These are phyloP conservation scores for Arthrobotrys pseudoclavata DNA, from an alignment of 2,329 filamentous ascomycete genomes.

Conservation along the genomic window DNA sequence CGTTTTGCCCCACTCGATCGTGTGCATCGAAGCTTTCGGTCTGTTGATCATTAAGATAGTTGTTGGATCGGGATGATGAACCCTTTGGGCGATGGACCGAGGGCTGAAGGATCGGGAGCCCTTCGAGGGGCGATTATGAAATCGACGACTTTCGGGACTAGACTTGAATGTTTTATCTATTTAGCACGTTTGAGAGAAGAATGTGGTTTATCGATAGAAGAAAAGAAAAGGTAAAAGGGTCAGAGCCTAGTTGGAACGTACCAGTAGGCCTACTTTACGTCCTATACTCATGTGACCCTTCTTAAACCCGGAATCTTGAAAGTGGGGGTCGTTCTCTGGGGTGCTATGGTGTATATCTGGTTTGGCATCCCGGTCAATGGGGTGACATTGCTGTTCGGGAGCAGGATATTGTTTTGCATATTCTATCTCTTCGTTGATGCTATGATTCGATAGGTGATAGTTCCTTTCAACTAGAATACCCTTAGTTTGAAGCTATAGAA, in stretches of 20 bases:
- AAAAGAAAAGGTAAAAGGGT: too few species aligned
- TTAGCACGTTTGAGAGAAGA: constrained; percentile 1
- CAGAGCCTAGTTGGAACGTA: neutral
- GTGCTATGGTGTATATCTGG: constrained; percentile 13
- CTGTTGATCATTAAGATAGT: constrained; percentile 10
- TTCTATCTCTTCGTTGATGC: too few species aligned
- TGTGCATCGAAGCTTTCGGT: constrained; percentile 34
- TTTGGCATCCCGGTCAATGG: constrained; percentile 39
- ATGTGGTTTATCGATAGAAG: neutral
- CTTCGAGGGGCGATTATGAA: neutral
- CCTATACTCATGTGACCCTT: constrained; percentile 33
- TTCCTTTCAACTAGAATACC: neutral
- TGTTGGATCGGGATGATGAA: constrained; percentile 25
- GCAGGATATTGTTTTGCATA: constrained; percentile 55
- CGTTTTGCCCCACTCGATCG: neutral
- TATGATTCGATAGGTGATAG: neutral
- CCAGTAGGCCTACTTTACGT: constrained; percentile 31
- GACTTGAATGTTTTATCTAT: neutral
- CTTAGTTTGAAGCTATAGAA: neutral
- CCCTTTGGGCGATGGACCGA: neutral
- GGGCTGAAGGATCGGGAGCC: constrained; percentile 23
- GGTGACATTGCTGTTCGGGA: constrained; percentile 43
- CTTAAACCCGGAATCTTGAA: constrained; percentile 27
- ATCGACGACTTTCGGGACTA: constrained; percentile 21
- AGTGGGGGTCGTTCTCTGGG: constrained; percentile 46